These are phyloP conservation scores for Pterocarpus santalinus DNA, from an alignment of 306 rosid genomes.

Conservation along the genomic window DNA sequence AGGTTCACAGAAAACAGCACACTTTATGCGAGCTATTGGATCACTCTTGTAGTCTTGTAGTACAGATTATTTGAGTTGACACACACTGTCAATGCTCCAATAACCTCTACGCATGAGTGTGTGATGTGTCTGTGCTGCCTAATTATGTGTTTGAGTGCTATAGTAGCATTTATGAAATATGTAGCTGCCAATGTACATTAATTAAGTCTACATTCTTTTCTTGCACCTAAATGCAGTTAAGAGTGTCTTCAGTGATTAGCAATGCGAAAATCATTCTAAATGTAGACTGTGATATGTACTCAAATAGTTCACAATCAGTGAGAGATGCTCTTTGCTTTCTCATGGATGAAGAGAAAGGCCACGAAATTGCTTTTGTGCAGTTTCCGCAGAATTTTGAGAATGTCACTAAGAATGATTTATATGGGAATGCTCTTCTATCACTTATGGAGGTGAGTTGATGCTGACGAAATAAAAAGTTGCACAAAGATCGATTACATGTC, in stretches of 20 bases:
- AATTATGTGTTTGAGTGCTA: no score
- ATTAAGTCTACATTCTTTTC: neutral
- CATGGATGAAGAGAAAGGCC: constrained; percentile 74
- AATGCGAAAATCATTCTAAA: constrained; percentile 65
- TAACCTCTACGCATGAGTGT: no score
- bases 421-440: constrained; percentile 28
- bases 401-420: constrained; percentile 63
- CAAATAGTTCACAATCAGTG: constrained; percentile 65
- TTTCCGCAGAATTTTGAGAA: constrained; percentile 65
- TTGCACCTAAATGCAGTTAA: constrained; percentile 55
- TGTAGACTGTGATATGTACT: constrained; percentile 80
- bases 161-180: neutral
- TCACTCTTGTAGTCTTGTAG: no score
- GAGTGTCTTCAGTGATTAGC: constrained; percentile 84
- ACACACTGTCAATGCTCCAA: no score
- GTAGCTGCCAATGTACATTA: neutral
- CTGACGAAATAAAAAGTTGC: neutral
- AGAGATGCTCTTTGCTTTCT: constrained; percentile 85
- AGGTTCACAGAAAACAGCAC: no score
- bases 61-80: no score
- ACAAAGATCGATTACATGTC: neutral
- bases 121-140: neutral
- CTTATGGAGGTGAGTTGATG: constrained; percentile 49
- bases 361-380: constrained; percentile 75
- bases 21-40: no score